Base-by-base conservation (phyloP, 1,139 yeast genomes). In the Pichia sp. region DNA sequence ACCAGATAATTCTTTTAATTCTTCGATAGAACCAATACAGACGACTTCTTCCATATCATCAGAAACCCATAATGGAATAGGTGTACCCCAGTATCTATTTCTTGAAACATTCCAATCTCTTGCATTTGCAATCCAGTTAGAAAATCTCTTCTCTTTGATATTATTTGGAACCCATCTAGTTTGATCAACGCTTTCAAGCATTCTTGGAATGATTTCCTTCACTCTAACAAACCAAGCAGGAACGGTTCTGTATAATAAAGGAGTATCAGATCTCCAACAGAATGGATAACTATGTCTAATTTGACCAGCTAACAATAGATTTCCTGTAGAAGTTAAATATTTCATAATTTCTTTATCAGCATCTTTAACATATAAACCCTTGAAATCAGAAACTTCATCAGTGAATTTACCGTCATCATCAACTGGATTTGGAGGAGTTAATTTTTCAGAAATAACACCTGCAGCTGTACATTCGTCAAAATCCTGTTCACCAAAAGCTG, bases 201-300 rank as follows among this genome's bases (percentile, higher is more conserved):
- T 87, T 61, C 87, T 79, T 43, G 97, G 97, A 56, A 90, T 78
- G 61, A 86, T 76, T 50, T 87, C 90, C 53, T 78, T 79, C 48
- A 92, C 84, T 65, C 95, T 85, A 49, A 92, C 95, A 60, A 94
- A 94, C 99, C 99, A 92, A 30, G 97, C 94, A 41, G 99, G 98
- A 53, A 92, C 97, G 39, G 96, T 82, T 71, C 95, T 82, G 73
- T 92, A 94, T 57, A 92, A 69, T 65, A 92, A 79, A 42, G 99
- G 99, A 35, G 99, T 94, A 64, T 92, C 98, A 3, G 97, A 90
- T 77, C 99, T 84, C 99, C 99, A 92, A 72, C 99, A 92, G 82
- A 92, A 92, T 59, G 99, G 98, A 67, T 92, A 92, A 66, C 95
- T 84, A 76, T 92, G 99, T 71, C 82, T 81, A 53, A 92, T 73